These are phyloP conservation scores for Arachis stenosperma DNA, from an alignment of 306 rosid genomes.

Conservation along the genomic window DNA sequence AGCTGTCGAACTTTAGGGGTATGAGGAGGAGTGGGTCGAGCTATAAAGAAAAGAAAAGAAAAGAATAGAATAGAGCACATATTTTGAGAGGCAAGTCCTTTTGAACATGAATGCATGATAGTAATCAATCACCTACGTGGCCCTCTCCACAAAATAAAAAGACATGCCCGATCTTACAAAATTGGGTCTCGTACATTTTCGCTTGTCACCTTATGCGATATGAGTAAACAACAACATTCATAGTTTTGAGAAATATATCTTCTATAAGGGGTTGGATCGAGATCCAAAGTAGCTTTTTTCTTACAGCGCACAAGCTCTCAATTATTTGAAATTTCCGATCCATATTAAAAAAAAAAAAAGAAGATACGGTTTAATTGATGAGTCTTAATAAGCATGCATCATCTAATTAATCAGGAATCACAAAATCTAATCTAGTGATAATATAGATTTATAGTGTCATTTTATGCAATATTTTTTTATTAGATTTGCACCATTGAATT, in stretches of 20 bases:
- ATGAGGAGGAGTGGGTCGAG: slow-evolving; percentile 16
- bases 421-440: too few relatives aligned
- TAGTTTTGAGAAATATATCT: background rate
- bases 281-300: background rate
- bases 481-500: too few relatives aligned
- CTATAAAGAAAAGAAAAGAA: background rate
- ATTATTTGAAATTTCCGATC: background rate
- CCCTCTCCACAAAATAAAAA: slow-evolving; percentile 19
- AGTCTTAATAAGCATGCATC: background rate
- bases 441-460: too few relatives aligned
- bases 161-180: slow-evolving; percentile 37
- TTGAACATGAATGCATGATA: slow-evolving; percentile 49
- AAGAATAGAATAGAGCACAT: slow-evolving; percentile 4
- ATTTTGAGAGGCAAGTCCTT: background rate
- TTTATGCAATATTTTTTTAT: too few relatives aligned
- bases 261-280: background rate
- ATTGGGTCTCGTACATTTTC: slow-evolving; percentile 42
- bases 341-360: background rate
- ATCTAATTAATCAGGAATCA: background rate
- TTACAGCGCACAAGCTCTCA: background rate
- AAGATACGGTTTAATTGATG: background rate
- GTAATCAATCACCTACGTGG: slow-evolving; percentile 31
- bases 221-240: background rate
- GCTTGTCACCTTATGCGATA: background rate
- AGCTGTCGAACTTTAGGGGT: slow-evolving; percentile 34